These are phyloP conservation scores for Fomitopsis pinicola DNA, from an alignment of 1,284 basidiomycete genomes.

Conservation along the genomic window DNA sequence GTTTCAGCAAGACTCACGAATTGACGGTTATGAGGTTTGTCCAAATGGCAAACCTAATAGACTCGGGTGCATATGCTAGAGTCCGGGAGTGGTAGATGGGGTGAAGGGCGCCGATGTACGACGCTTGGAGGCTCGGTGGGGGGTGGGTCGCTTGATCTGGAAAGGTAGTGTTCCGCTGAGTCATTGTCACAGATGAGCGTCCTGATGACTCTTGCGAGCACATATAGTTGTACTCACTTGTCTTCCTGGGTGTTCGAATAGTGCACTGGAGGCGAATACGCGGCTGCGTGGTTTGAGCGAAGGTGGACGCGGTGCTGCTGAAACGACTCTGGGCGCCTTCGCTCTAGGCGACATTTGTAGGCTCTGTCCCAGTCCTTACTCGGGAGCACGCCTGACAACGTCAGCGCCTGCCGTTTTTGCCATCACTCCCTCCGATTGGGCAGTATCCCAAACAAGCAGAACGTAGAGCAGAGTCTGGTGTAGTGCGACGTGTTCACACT, in stretches of 20 bases:
- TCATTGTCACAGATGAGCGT: background rate
- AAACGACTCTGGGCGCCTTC: background rate
- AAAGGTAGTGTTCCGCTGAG: background rate
- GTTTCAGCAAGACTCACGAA: background rate
- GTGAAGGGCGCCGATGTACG: background rate
- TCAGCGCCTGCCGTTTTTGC: background rate
- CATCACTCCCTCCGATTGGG: background rate
- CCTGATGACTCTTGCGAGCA: too few relatives aligned
- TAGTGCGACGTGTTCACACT: too few relatives aligned
- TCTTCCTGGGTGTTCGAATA: background rate
- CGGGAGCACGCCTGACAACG: background rate
- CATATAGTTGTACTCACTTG: background rate
- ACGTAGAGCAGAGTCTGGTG: background rate
- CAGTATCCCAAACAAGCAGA: background rate
- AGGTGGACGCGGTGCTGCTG: background rate
- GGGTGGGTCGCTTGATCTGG: background rate
- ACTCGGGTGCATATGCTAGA: background rate
- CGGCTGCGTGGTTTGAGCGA: background rate
- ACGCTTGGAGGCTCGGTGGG: background rate
- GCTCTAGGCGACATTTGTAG: background rate
- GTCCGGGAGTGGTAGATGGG: background rate
- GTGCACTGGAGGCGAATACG: background rate
- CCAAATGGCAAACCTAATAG: background rate
- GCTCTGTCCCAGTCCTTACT: background rate
- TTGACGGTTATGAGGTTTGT: background rate